phyloP scores from a whole-genome alignment of 768 basidiomycete genomes.

The Gymnopilus junonius region DNA sequence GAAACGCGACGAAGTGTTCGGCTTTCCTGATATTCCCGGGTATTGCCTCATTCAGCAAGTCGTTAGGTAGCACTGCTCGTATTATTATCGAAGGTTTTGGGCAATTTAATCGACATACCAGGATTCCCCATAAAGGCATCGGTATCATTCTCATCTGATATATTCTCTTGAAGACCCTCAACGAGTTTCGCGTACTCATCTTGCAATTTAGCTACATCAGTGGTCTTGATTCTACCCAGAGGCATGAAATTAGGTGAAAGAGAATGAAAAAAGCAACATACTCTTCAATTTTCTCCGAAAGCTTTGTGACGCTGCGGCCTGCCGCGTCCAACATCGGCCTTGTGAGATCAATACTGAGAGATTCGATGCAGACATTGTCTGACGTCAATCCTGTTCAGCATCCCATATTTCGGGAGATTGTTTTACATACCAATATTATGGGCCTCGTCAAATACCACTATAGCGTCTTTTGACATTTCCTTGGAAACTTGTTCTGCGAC shows the following conservation, averaged over 20 bases:
- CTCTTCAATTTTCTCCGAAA: slow-evolving; percentile 96
- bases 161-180: slow-evolving; percentile 85
- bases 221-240: slow-evolving; percentile 80
- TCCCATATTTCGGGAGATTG: not conserved
- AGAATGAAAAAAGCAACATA: slow-evolving; percentile 39
- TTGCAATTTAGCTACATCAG: slow-evolving; percentile 92
- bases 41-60: slow-evolving; percentile 92
- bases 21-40: slow-evolving; percentile 99
- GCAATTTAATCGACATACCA: slow-evolving; percentile 45
- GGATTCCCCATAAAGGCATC: slow-evolving; percentile 92
- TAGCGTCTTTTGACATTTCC: slow-evolving; percentile 96
- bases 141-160: slow-evolving; percentile 59
- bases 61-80: slow-evolving; percentile 82
- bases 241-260: not conserved
- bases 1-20: slow-evolving; percentile 97
- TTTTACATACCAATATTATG: slow-evolving; percentile 90
- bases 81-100: not conserved
- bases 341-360: slow-evolving; percentile 95
- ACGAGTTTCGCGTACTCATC: slow-evolving; percentile 97
- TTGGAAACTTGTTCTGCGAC: slow-evolving; percentile 99
- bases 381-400: slow-evolving; percentile 30
- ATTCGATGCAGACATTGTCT: slow-evolving; percentile 99
- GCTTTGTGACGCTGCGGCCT: slow-evolving; percentile 79
- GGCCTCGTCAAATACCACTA: slow-evolving; percentile 99
- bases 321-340: slow-evolving; percentile 98